A percentile compares a stretch with the other conserved stretches of the same genome.
Conservation (phyloP, 2,329 filamentous ascomycete species). For the Stemphylium beticola region DNA sequence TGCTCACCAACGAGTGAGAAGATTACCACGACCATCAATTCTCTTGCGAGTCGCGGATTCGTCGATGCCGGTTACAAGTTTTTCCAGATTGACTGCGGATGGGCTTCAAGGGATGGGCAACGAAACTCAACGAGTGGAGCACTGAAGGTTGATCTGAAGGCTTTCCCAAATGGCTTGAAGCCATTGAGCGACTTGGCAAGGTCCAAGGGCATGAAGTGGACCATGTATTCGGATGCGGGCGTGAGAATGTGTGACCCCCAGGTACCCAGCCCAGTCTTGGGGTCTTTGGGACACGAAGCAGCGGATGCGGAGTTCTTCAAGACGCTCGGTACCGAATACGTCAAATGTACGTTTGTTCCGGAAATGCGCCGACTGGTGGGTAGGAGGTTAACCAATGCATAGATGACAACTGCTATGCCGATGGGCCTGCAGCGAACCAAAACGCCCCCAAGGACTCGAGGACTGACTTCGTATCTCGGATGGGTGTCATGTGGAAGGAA, state of each 20-base stretch:
- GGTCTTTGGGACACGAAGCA: constrained; percentile 23
- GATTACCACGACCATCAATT: constrained; percentile 26
- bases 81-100: constrained; percentile 28
- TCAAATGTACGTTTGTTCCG: constrained; percentile 19
- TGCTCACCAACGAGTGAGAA: constrained; percentile 22
- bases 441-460: constrained; percentile 25
- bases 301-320: constrained; percentile 28
- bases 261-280: constrained; percentile 22
- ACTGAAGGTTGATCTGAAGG: constrained; percentile 17
- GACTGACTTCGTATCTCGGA: constrained; percentile 23
- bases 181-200: constrained; percentile 26
- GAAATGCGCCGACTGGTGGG: no score
- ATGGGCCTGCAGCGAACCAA: constrained; percentile 19
- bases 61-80: constrained; percentile 27
- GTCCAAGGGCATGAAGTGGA: constrained; percentile 32
- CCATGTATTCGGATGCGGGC: constrained; percentile 31
- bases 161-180: constrained; percentile 24
- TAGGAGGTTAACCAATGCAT: neutral
- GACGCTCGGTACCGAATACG: constrained; percentile 26
- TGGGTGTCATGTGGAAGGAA: constrained; percentile 27
- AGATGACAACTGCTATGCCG: constrained; percentile 30
- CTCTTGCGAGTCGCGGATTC: constrained; percentile 23
- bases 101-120: constrained; percentile 24
- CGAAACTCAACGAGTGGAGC: constrained; percentile 25
- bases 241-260: constrained; percentile 27